These are phyloP conservation scores for Bipolaris sorokiniana DNA, from an alignment of 2,329 filamentous ascomycete species.

Conservation along the genomic window DNA sequence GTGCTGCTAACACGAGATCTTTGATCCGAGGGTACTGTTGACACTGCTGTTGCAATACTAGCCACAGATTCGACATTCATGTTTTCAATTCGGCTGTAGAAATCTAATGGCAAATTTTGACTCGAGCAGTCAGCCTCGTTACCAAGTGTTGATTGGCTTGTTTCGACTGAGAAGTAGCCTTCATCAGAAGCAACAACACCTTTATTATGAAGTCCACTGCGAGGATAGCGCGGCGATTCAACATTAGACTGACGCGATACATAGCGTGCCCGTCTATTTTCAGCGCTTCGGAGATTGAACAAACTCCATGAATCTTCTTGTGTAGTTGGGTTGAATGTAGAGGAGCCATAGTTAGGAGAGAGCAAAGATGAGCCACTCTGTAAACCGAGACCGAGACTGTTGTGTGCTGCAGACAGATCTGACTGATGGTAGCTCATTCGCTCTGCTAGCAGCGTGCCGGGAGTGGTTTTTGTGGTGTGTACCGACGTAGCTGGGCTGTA, in stretches of 20 bases:
- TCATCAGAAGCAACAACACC: slow-evolving; percentile 35
- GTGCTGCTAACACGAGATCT: slow-evolving; percentile 36
- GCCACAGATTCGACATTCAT: slow-evolving; percentile 25
- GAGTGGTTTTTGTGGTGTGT: slow-evolving; percentile 17
- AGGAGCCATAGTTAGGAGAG: slow-evolving; percentile 11
- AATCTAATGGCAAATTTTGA: slow-evolving; percentile 29
- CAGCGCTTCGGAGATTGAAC: slow-evolving; percentile 25
- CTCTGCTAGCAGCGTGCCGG: slow-evolving; percentile 12
- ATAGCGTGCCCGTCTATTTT: slow-evolving; percentile 4
- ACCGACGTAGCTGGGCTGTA: slow-evolving; percentile 29
- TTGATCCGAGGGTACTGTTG: slow-evolving; percentile 28
- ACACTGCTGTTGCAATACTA: slow-evolving; percentile 24
- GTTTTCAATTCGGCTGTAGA: slow-evolving; percentile 22
- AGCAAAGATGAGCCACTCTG: slow-evolving; percentile 22
- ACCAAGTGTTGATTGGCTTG: slow-evolving; percentile 40
- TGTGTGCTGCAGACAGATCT: slow-evolving; percentile 5
- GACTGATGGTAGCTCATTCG: slow-evolving; percentile 14
- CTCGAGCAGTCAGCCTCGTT: slow-evolving; percentile 31
- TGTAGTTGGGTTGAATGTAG: slow-evolving; percentile 15
- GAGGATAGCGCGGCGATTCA: slow-evolving; percentile 25
- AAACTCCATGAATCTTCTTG: slow-evolving; percentile 40
- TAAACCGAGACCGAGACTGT: slow-evolving; percentile 16
- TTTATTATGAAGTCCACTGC: slow-evolving; percentile 34
- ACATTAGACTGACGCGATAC: slow-evolving; percentile 16
- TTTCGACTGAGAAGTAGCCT: slow-evolving; percentile 39